phyloP scores from a whole-genome alignment of 805 yeast genomes.

The Candida sanyiensis region DNA sequence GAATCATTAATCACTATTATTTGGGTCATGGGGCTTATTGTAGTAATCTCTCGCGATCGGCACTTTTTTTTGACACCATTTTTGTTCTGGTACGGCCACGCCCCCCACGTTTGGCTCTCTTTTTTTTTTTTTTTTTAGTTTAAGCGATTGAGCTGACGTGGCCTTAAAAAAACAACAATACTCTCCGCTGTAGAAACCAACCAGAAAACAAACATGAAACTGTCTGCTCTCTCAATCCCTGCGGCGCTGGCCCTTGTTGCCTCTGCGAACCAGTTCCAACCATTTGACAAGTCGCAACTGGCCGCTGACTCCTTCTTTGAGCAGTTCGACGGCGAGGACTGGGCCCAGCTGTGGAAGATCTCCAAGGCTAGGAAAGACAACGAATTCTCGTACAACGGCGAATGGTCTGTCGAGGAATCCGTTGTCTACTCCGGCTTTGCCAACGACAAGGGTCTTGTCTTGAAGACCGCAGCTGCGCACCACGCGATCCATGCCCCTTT shows the following conservation, averaged over 20 bases:
- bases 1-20: too few relatives aligned
- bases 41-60: too few relatives aligned
- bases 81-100: too few relatives aligned
- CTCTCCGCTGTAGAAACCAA: too few relatives aligned
- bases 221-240: conserved; percentile 21
- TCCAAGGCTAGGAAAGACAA: conserved; percentile 52
- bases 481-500: conserved; percentile 74
- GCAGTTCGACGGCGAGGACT: conserved; percentile 44
- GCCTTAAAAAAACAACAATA: too few relatives aligned
- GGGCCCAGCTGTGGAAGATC: conserved; percentile 47
- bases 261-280: conserved; percentile 29
- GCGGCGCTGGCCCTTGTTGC: conserved; percentile 22
- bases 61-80: too few relatives aligned
- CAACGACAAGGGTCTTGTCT: conserved; percentile 71
- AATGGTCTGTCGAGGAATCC: conserved; percentile 71
- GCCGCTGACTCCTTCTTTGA: conserved; percentile 52
- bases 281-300: conserved; percentile 34
- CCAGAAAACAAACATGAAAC: too few relatives aligned
- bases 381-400: conserved; percentile 58
- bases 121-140: too few relatives aligned
- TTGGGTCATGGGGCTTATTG: too few relatives aligned
- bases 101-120: too few relatives aligned
- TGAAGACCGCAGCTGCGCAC: conserved; percentile 69
- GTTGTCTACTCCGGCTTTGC: conserved; percentile 49
- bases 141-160: too few relatives aligned